A percentile compares a stretch with the other conserved stretches of the same genome.
Conservation (phyloP, 495 filamentous ascomycete genomes). For the Geoglossum glabrum region DNA sequence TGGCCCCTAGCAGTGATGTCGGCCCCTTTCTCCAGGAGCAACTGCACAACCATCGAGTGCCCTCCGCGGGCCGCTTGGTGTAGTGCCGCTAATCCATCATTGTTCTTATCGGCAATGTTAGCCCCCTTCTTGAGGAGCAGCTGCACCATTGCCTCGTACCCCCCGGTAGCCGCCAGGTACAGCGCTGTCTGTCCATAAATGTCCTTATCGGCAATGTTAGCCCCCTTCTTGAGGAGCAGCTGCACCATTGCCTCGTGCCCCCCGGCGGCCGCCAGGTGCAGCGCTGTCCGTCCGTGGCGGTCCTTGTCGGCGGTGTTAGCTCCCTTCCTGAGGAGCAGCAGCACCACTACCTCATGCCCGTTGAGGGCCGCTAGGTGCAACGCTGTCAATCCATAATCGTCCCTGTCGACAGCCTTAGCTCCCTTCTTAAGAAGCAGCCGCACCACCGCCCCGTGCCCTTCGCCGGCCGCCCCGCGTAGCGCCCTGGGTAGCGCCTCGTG, state of each 20-base stretch:
- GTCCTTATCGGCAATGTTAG: no score
- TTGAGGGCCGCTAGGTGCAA: not conserved
- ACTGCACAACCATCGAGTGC: no score
- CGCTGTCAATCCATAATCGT: not conserved
- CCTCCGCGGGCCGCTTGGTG: no score
- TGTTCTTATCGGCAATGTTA: not conserved
- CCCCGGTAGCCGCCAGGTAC: no score
- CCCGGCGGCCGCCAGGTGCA: not conserved
- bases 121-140: no score
- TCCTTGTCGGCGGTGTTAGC: not conserved
- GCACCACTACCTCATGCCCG: slow-evolving; percentile 2
- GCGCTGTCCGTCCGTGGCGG: not conserved
- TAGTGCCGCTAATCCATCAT: no score
- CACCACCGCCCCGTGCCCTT: not conserved
- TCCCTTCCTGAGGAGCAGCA: not conserved
- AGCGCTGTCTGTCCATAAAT: no score
- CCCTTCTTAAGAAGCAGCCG: not conserved
- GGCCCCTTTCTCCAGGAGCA: no score
- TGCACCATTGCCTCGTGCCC: not conserved
- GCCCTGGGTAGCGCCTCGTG: no score
- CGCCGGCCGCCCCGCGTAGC: no score
- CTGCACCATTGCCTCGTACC: no score
- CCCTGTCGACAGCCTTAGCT: not conserved
- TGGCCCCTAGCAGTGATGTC: no score
- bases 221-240: not conserved